A percentile compares a stretch with the other conserved stretches of the same genome.
Conservation (phyloP, 108 stramenopile species). For the Aurantiochytrium sp. region DNA sequence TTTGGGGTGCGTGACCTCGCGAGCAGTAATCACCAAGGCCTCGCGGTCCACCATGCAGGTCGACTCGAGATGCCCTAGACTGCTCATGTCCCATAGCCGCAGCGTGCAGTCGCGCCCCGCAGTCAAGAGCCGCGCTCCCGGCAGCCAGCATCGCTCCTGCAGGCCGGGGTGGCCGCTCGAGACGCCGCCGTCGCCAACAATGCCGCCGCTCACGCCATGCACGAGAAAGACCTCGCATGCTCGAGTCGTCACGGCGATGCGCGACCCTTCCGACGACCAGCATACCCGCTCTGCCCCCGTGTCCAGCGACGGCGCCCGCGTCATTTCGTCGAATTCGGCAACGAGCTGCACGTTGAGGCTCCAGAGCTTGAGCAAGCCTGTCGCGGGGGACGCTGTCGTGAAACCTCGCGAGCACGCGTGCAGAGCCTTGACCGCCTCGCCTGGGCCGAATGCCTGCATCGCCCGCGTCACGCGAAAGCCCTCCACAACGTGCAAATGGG, state of each 20-base stretch:
- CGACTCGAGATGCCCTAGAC: not conserved
- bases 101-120: not conserved
- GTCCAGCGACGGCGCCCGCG: not conserved
- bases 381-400: not conserved
- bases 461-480: not conserved
- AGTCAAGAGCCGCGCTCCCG: not conserved
- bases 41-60: conserved; percentile 1
- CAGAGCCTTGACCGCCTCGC: not conserved
- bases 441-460: not conserved
- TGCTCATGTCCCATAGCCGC: not conserved
- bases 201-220: not conserved
- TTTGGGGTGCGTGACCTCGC: not conserved
- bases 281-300: not conserved
- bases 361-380: not conserved
- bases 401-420: not conserved
- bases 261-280: conserved; percentile 12
- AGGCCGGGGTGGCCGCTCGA: not conserved
- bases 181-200: not conserved
- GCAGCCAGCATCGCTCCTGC: not conserved
- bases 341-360: not conserved
- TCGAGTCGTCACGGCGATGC: not conserved
- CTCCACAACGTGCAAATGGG: not conserved
- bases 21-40: not conserved
- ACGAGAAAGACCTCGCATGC: not conserved
- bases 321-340: not conserved